Evolutionary conservation across 352 stramenopile species (phyloP).

Genomic region (Pilasporangium apinafurcum): DNA sequence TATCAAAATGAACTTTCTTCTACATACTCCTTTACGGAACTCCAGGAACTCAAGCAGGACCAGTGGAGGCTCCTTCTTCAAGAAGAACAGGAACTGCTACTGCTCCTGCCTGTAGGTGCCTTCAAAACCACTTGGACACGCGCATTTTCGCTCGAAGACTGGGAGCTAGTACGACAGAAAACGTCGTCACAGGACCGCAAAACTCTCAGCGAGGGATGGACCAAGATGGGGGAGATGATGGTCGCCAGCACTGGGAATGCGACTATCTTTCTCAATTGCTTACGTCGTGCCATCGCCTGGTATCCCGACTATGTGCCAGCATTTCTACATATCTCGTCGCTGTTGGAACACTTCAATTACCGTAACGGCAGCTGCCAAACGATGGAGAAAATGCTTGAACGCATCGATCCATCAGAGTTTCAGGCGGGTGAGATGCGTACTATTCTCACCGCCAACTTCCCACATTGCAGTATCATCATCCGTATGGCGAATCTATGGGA

Average conservation of each 20-base stretch:
- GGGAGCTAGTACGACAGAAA: constrained; percentile 8
- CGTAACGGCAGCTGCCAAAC: constrained; percentile 14
- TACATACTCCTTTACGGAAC: not conserved
- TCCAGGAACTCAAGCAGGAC: constrained; percentile 4
- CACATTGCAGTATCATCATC: constrained; percentile 17
- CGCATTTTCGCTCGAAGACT: constrained; percentile 8
- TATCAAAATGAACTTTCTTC: constrained; percentile 4
- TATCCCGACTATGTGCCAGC: constrained; percentile 12
- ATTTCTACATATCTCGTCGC: constrained; percentile 11
- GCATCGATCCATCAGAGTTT: constrained; percentile 8
- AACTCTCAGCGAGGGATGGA: constrained; percentile 12
- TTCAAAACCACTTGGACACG: constrained; percentile 11
- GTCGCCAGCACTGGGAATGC: constrained; percentile 6
- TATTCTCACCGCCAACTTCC: constrained; percentile 13
- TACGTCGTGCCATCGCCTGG: constrained; percentile 18
- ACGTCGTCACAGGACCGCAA: constrained; percentile 1
- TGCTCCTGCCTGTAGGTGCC: not conserved
- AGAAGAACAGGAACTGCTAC: constrained; percentile 7
- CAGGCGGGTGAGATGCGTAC: constrained; percentile 4
- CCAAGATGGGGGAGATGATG: constrained; percentile 5
- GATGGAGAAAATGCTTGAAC: constrained; percentile 18
- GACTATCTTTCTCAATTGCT: constrained; percentile 12
- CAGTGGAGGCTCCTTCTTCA: constrained; percentile 7
- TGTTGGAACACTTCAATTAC: constrained; percentile 5
- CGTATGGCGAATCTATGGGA: constrained; percentile 17